Evolutionary conservation across 345 rosid genomes (phyloP), one percentile per base, ranked within the genome.

Genomic region (Linum usitatissimum): DNA sequence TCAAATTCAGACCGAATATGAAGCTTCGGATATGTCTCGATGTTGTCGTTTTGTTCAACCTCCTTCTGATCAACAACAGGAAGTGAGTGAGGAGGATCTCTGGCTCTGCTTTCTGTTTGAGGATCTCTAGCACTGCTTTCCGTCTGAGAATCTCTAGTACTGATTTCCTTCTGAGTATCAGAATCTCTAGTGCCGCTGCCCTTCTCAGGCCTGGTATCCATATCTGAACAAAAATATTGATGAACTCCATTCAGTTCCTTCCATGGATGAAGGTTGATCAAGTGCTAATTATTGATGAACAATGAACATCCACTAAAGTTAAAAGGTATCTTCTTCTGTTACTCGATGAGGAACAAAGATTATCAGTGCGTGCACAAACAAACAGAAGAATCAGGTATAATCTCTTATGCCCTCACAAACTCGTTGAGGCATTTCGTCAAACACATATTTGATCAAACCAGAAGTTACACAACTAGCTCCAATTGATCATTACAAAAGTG

Each of bases 11-110:
- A 17, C 56, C 53, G 7, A 67, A 59, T 66, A 48, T 53, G 55
- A 40, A 66, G 58, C 64, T 48, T 62, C 6, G 71, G 53, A 68
- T 57, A 56, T 20, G 45, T 14, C 48, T 57, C 62, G n/a, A 30
- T 19, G 58, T 49, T 13, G 23, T 39, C 45, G 10, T 45, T 18
- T 53, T 64, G 53, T 66, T 45, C 18, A 5, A 28, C 55, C 63
- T 67, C 6, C 18, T 62, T 34, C 68, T 1, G 28, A 23, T 45
- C 64, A 57, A 17, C 18, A 39, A 31, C 23, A 55, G 53, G 39
- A 28, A 67, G 59, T 9, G 61, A 58, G 14, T 58, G 2, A 23
- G 28, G 10, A 40, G 70, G 30, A 18, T 66, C 61, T 23, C 30
- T 58, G 30, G 19, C 9, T 3, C 8, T 55, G 19, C 30, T 55